phyloP scores from a whole-genome alignment of 2,329 filamentous ascomycete genomes.

The Phialemoniopsis sp. region DNA sequence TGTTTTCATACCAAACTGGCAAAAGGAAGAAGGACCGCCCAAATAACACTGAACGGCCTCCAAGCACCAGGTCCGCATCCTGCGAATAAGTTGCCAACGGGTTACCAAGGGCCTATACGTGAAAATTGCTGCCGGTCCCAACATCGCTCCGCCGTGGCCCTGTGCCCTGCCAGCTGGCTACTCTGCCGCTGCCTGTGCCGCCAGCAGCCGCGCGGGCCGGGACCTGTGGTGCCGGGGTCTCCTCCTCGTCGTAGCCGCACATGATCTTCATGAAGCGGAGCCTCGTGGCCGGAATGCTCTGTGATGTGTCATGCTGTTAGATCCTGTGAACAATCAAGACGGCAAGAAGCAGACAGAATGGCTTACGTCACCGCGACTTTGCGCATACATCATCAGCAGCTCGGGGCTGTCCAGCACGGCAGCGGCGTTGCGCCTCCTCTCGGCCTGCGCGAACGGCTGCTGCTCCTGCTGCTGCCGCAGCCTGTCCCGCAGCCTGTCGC shows the following conservation, averaged over 20 bases:
- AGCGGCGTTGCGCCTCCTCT: slow-evolving; percentile 44
- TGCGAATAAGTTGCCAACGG: no score
- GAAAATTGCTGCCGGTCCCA: no score
- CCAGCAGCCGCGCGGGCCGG: no score
- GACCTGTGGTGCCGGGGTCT: background rate
- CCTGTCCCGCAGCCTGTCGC: slow-evolving; percentile 1
- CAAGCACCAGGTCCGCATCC: no score
- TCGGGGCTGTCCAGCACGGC: slow-evolving; percentile 54
- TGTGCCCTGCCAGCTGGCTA: no score
- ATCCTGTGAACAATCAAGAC: background rate
- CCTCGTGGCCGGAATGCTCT: slow-evolving; percentile 54
- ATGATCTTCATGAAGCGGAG: slow-evolving; percentile 53
- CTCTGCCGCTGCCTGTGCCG: no score
- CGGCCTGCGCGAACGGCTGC: slow-evolving; percentile 35
- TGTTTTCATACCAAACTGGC: no score
- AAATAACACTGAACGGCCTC: no score
- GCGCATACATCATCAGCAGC: slow-evolving; percentile 54
- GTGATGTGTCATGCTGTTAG: slow-evolving; percentile 1
- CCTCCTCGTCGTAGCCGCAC: slow-evolving; percentile 42
- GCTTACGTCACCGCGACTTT: slow-evolving; percentile 48
- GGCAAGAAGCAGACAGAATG: background rate
- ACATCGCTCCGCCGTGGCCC: no score
- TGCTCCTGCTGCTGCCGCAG: slow-evolving; percentile 9
- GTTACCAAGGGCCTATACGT: no score
- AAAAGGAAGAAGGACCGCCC: no score